Percentiles rank a stretch among this genome's conserved stretches.
Evolutionary conservation across 2,329 filamentous ascomycete genomes (phyloP).

Genomic region (Clarireedia sp.): DNA sequence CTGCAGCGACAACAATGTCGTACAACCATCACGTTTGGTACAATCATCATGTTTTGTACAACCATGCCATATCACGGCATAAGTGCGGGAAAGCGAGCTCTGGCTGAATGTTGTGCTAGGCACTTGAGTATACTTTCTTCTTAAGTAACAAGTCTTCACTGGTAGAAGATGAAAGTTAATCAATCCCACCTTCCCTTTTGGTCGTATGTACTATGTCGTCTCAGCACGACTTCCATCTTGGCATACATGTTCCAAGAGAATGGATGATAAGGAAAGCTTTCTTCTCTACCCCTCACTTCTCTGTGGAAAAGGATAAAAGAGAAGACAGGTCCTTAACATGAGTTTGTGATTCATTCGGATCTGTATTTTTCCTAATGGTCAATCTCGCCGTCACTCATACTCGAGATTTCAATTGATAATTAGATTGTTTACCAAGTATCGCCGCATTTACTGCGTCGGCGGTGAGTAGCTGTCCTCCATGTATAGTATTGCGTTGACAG

Average conservation of each 20-base stretch:
- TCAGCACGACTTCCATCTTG: not conserved
- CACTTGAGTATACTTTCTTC: too few species aligned
- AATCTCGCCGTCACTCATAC: too few species aligned
- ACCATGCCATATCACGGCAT: not conserved
- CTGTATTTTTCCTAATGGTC: too few species aligned
- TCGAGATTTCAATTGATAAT: too few species aligned
- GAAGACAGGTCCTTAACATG: not conserved
- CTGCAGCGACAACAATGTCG: not conserved
- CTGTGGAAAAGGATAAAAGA: not conserved
- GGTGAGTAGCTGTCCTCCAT: not conserved
- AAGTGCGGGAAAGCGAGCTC: too few species aligned
- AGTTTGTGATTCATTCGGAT: not conserved
- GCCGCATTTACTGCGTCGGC: too few species aligned
- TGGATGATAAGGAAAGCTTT: not conserved
- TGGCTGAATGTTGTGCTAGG: too few species aligned
- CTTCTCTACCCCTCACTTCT: not conserved
- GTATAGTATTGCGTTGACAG: too few species aligned
- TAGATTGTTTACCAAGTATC: too few species aligned
- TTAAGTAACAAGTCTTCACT: too few species aligned
- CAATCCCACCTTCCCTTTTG: not conserved
- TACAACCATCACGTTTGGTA: too few species aligned
- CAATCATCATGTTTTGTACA: not conserved
- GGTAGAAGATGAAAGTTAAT: not conserved
- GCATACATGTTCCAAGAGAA: not conserved
- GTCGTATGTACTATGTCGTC: not conserved